A percentile compares a stretch with the other conserved stretches of the same genome.
These are phyloP conservation scores for Spiromastix sp. DNA, from an alignment of 2,329 filamentous ascomycete genomes.

Conservation along the genomic window DNA sequence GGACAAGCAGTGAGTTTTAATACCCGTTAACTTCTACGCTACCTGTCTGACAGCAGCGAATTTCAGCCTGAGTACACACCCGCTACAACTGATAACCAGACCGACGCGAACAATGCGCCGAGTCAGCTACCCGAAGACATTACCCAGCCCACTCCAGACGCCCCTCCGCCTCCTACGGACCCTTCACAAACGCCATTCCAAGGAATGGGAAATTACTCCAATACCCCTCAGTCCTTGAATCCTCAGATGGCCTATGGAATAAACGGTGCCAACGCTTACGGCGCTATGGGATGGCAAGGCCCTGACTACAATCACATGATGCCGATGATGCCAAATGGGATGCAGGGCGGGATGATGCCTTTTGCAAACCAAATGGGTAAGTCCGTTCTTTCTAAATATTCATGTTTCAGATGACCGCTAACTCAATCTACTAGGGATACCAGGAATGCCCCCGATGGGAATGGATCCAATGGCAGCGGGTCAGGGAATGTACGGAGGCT, in stretches of 20 bases:
- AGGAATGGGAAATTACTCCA: neutral
- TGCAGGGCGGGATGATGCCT: constrained; percentile 36
- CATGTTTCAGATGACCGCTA: neutral
- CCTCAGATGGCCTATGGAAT: constrained; percentile 35
- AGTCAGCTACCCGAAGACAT: no score
- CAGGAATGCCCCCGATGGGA: constrained; percentile 69
- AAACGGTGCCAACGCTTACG: constrained; percentile 38
- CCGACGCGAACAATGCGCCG: no score
- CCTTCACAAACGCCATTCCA: neutral
- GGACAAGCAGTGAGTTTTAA: no score
- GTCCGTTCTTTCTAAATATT: constrained; percentile 23
- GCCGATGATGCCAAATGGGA: constrained; percentile 48
- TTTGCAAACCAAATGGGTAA: constrained; percentile 87
- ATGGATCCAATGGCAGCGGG: constrained; percentile 55
- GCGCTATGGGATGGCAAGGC: constrained; percentile 52
- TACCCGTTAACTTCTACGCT: no score
- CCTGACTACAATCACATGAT: constrained; percentile 64
- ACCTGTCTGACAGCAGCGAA: no score
- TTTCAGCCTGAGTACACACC: no score
- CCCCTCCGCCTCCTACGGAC: no score
- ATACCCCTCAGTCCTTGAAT: constrained; percentile 10
- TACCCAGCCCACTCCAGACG: no score
- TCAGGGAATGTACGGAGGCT: constrained; percentile 40
- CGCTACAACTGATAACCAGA: no score
- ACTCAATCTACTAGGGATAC: constrained; percentile 12